A percentile compares a stretch with the other conserved stretches of the same genome.
Evolutionary conservation across 441 rosid species (phyloP).

Genomic region (Populus hybrid): DNA sequence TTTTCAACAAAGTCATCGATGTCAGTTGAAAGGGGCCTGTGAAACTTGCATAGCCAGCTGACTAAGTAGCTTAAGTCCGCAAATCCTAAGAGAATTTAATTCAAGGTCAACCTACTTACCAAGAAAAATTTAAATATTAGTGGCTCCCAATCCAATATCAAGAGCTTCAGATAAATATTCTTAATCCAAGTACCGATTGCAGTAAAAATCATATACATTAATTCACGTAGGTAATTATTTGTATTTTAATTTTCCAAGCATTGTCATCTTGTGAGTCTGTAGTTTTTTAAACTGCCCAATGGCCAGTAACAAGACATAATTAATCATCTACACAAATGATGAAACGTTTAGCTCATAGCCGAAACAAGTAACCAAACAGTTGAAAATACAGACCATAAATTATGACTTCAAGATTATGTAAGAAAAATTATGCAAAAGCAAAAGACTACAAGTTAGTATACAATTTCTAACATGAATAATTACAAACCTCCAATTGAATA

Average conservation of each 20-base stretch:
- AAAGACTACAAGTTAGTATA: neutral
- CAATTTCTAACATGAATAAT: neutral
- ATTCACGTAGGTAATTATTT: neutral
- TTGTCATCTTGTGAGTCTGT: neutral
- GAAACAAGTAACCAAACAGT: neutral
- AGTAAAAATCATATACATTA: neutral
- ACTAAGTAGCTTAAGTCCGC: neutral
- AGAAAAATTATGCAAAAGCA: neutral
- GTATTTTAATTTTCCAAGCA: neutral
- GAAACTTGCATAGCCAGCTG: constrained; percentile 3
- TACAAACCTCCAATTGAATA: constrained; percentile 82
- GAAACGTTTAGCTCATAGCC: neutral
- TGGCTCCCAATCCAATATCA: neutral
- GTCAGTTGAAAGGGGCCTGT: neutral
- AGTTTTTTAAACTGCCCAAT: neutral
- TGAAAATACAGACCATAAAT: neutral
- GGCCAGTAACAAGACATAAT: neutral
- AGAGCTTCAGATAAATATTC: neutral
- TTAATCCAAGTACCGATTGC: neutral
- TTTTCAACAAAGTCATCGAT: constrained; percentile 6
- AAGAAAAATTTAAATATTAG: neutral
- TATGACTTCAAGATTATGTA: neutral
- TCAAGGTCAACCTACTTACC: neutral
- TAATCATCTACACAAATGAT: neutral
- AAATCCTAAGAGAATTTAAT: neutral